Evolutionary conservation across 2,329 filamentous ascomycete genomes (phyloP), one percentile per base, ranked within the genome.

Genomic region (Septoria linicola): DNA sequence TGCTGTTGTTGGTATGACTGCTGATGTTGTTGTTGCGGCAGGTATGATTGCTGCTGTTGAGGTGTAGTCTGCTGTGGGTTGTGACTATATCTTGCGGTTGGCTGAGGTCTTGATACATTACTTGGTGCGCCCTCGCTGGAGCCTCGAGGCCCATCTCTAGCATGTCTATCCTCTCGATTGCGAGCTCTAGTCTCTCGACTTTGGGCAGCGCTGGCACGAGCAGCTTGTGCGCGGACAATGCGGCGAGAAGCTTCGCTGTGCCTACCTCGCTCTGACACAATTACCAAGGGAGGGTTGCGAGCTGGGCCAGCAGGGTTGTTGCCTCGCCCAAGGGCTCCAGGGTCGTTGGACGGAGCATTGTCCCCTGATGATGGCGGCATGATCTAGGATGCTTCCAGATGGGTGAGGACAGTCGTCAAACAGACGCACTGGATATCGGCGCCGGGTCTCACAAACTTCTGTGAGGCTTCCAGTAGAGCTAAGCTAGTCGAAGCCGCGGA

Each of bases 151-250:
- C 55, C 53, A 20, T 66, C 64, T 13, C 62, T 58, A 27, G 47
- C 52, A 42, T 57, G 54, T 23, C 53, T 41, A 45, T 64, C 64
- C 17, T 61, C 65, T 7, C 66, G 58, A 39, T 68, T 68, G 13
- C 64, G 59, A 20, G 64, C 64, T 56, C 66, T 49, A 8, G 66
- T 68, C 31, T 67, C 60, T 50, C 66, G 45, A 41, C 62, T 65
- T 41, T 66, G 62, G 1, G 65, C 65, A 23, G 66, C 66, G 48
- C 65, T 67, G 8, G 66, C 66, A 35, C 66, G 59, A 23, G 66
- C 66, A 21, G 66, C 66, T 39, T 68, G 66, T 2, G 66, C 65
- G 25, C 66, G 60, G 10, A 68, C 66, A 25, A 67, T 61, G 13
- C 66, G 59, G 8, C 66, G 60, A 7, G 61, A 63, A 13, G 61